Base-by-base conservation (phyloP, 163 green algal genomes). In the Prototheca wickerhamii region DNA sequence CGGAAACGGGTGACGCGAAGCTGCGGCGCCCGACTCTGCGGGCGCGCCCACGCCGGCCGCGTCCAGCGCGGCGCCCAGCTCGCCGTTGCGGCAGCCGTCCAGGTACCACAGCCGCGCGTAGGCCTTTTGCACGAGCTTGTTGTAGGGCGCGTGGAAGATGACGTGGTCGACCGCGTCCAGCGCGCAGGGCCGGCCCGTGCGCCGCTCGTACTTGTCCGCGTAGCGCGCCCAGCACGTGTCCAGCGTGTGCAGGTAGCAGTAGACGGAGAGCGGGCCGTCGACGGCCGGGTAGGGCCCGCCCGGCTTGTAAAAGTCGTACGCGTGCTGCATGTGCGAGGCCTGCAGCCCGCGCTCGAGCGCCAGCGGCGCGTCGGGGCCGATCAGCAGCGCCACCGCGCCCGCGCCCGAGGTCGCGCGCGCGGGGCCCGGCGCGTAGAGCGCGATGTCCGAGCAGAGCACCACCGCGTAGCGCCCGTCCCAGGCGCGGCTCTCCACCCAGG, bases 301-400 rank as follows among this genome's bases (percentile, higher is more conserved):
- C 4, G 89, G 89, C 74, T 95, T 96, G 73, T 83, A 90, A 50
- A 96, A 96, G 59, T 96, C 89, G 58, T 83, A 90, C 1, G 76
- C 69, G 65, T 96, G 73, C 6, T 74, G 54, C 43, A 76, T 70
- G 67, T 91, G 76, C 21, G 62, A 76, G 21, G 80, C 72, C 15
- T 67, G 68, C 61, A 86, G 73, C 2, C 71, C 55, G 3, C 71
- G 71, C 55, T 95, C 84, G 32, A 91, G 34, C 56, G 70, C 82
- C 35, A 95, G 74, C 3, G 86, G 84, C 0, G 87, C 87, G 33
- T 87, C 75, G 6, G 85, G 82, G 21, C 83, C 83, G 46, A 90
- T 67, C 25, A 88, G 76, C 62, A 91, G 78, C 31, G 84, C 84
- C 23, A 87, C 77, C 15, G 84, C 82, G 20, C 82, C 84, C 20